A percentile compares a stretch with the other conserved stretches of the same genome.
These are phyloP conservation scores for Dryas integrifolia DNA, from an alignment of 331 rosid species.

Conservation along the genomic window DNA sequence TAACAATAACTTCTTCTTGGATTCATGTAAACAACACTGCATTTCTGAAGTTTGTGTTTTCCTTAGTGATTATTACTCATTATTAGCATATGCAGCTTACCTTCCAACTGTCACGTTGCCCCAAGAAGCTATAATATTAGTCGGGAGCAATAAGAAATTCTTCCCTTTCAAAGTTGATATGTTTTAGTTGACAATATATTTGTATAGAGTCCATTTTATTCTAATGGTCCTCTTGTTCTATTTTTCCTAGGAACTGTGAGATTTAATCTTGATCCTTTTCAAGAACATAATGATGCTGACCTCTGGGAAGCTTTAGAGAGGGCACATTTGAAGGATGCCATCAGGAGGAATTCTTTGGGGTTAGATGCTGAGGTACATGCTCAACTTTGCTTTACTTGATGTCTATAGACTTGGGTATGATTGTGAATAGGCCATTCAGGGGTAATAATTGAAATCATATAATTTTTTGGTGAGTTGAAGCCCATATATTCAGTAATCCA, in stretches of 20 bases:
- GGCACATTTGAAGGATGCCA: conserved; percentile 54
- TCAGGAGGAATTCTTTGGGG: conserved; percentile 45
- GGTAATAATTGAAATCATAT: neutral
- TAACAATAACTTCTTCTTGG: no score
- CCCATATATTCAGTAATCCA: neutral
- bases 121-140: neutral
- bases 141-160: neutral
- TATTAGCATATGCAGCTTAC: no score
- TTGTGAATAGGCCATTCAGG: neutral
- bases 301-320: conserved; percentile 58
- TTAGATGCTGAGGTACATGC: conserved; percentile 47
- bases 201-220: neutral
- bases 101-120: neutral
- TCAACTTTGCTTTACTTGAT: conserved; percentile 15
- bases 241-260: conserved; percentile 41
- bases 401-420: conserved; percentile 8
- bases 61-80: no score
- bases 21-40: no score
- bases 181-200: neutral
- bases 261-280: conserved; percentile 53
- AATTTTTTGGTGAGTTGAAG: neutral
- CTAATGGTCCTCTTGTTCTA: conserved; percentile 15
- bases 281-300: conserved; percentile 49
- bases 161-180: neutral
- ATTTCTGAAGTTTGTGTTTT: no score